Evolutionary conservation across 2,329 filamentous ascomycete species (phyloP).

Genomic region (Thermothelomyces thermophilus): DNA sequence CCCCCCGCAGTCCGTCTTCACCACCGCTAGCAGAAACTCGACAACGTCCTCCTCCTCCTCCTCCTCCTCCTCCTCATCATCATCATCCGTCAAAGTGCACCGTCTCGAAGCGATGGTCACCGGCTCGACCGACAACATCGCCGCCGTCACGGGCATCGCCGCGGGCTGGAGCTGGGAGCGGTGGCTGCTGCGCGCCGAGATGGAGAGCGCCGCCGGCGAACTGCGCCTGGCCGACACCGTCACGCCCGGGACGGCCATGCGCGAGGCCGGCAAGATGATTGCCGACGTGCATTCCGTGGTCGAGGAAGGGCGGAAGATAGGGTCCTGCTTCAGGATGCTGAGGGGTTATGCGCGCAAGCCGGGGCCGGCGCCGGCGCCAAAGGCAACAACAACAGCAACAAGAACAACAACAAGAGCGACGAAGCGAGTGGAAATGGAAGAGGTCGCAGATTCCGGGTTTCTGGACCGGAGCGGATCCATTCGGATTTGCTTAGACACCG

Average conservation of each 20-base stretch:
- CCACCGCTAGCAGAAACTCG: conserved; percentile 1
- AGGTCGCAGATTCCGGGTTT: background rate
- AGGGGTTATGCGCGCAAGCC: conserved; percentile 61
- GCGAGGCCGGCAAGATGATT: conserved; percentile 52
- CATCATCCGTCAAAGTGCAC: conserved; percentile 37
- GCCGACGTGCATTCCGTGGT: conserved; percentile 55
- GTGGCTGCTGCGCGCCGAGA: conserved; percentile 84
- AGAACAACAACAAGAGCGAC: background rate
- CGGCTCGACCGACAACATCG: conserved; percentile 66
- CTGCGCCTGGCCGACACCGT: conserved; percentile 48
- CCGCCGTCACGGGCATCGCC: conserved; percentile 71
- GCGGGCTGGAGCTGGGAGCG: conserved; percentile 93
- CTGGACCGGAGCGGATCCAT: conserved; percentile 20
- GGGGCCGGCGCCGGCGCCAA: conserved; percentile 6
- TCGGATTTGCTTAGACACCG: conserved; percentile 19
- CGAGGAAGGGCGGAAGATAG: conserved; percentile 55
- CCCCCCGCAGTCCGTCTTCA: conserved; percentile 28
- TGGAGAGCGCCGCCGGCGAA: conserved; percentile 70
- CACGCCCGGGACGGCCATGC: conserved; percentile 43
- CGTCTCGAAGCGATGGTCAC: conserved; percentile 56
- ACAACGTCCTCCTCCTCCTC: background rate
- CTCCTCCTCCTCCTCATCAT: conserved; percentile 8
- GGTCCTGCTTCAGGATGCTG: conserved; percentile 55
- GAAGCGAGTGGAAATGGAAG: background rate
- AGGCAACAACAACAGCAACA: background rate